Conservation (phyloP, 495 filamentous ascomycete genomes). For the Trichoderma orchidacearum region DNA sequence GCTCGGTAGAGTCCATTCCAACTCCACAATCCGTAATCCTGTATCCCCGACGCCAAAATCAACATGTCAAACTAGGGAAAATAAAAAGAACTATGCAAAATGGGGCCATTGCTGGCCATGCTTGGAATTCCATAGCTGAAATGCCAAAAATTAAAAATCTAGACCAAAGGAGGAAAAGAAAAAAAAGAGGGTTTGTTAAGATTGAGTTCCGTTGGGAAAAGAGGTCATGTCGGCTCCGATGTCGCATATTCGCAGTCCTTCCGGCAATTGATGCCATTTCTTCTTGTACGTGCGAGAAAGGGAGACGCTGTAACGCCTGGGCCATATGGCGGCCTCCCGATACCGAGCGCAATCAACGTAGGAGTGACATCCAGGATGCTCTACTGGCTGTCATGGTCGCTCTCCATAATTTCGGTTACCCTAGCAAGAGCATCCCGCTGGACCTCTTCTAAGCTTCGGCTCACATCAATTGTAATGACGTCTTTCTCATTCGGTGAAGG, state of each 20-base stretch:
- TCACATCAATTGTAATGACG: slow-evolving; percentile 72
- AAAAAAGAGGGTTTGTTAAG: too few relatives aligned
- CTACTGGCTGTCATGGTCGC: slow-evolving; percentile 4
- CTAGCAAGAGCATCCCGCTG: slow-evolving; percentile 46
- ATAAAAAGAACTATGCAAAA: neutral
- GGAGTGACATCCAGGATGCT: neutral
- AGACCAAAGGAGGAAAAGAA: slow-evolving; percentile 4
- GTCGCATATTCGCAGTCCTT: neutral
- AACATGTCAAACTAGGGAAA: slow-evolving; percentile 6
- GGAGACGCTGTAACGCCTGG: neutral
- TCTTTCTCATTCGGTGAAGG: slow-evolving; percentile 69
- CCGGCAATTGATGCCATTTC: neutral
- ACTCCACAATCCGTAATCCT: neutral
- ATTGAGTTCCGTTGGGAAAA: too few relatives aligned
- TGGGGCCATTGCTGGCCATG: neutral
- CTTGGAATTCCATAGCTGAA: neutral
- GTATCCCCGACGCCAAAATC: neutral
- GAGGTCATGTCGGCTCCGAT: neutral
- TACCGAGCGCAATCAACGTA: neutral
- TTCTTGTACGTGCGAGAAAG: neutral
- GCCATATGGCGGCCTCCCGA: neutral
- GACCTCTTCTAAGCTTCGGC: slow-evolving; percentile 48
- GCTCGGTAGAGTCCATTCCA: neutral
- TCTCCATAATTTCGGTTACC: slow-evolving; percentile 27
- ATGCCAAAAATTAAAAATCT: neutral